Percentiles rank a stretch among this genome's conserved stretches.
Evolutionary conservation across 306 rosid genomes (phyloP).

Genomic region (Trifolium dubium): DNA sequence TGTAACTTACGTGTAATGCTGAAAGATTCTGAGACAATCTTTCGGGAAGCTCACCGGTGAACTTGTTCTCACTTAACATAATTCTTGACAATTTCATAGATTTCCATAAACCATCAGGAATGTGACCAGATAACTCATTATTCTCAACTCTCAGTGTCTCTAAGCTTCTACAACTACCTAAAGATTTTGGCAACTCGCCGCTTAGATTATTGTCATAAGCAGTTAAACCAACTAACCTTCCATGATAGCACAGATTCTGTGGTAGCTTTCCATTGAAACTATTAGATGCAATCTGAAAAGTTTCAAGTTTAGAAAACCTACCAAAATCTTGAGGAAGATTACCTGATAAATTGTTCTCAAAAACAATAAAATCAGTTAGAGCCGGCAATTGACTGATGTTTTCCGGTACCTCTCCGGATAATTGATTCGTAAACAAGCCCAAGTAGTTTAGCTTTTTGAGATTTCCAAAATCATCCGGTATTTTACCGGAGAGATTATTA

Average conservation of each 20-base stretch:
- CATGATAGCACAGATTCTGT: slow-evolving; percentile 35
- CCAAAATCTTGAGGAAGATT: slow-evolving; percentile 42
- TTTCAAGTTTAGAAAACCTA: slow-evolving; percentile 38
- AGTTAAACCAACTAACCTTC: slow-evolving; percentile 37
- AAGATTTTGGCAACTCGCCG: slow-evolving; percentile 40
- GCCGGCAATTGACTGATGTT: slow-evolving; percentile 17
- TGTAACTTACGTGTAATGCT: slow-evolving; percentile 48
- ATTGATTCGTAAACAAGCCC: slow-evolving; percentile 17
- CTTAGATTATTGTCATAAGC: slow-evolving; percentile 38
- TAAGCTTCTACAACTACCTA: slow-evolving; percentile 43
- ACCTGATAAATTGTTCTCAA: slow-evolving; percentile 43
- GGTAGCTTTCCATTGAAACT: slow-evolving; percentile 40
- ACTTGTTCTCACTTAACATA: slow-evolving; percentile 42
- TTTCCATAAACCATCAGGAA: slow-evolving; percentile 49
- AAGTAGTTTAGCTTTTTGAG: slow-evolving; percentile 21
- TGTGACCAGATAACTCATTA: slow-evolving; percentile 42
- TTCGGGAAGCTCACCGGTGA: slow-evolving; percentile 44
- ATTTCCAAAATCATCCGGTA: slow-evolving; percentile 41
- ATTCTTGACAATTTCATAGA: slow-evolving; percentile 33
- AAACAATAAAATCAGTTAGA: slow-evolving; percentile 38
- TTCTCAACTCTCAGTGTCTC: slow-evolving; percentile 21
- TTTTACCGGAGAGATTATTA: slow-evolving; percentile 43
- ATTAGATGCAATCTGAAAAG: slow-evolving; percentile 41
- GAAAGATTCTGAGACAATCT: slow-evolving; percentile 36
- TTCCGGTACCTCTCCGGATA: slow-evolving; percentile 43